Conservation (phyloP, 2,329 filamentous ascomycete genomes). For the Lasiodiplodia gonubiensis region DNA sequence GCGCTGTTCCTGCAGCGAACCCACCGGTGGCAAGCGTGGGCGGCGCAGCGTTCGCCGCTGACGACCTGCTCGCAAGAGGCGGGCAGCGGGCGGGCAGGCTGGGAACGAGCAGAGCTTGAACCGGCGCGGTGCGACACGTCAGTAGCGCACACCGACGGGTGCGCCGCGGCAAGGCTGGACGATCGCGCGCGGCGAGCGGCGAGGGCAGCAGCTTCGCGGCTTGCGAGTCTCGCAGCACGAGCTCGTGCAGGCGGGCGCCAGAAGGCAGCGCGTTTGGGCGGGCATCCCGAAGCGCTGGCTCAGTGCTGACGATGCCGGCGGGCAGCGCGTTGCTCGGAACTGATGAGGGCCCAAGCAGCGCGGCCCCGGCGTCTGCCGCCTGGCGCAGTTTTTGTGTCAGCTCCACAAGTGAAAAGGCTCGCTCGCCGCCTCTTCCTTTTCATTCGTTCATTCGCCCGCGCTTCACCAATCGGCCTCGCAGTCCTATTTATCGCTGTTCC, state of each 20-base stretch:
- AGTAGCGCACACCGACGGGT: conserved; percentile 9
- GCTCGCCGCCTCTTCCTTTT: conserved; percentile 22
- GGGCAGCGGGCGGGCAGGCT: background rate
- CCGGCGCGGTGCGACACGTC: conserved; percentile 15
- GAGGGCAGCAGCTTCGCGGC: background rate
- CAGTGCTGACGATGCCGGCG: background rate
- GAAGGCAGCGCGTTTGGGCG: background rate
- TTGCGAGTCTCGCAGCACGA: background rate
- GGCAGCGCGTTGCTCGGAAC: background rate
- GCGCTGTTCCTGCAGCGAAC: conserved; percentile 10
- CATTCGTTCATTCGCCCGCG: conserved; percentile 23
- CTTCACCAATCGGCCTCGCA: conserved; percentile 19
- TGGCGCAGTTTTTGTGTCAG: conserved; percentile 20
- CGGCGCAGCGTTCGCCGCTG: background rate
- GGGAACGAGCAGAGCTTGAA: conserved; percentile 15
- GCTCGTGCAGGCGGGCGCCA: background rate
- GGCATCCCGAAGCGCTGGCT: background rate
- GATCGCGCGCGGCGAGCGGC: background rate
- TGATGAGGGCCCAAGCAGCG: no score
- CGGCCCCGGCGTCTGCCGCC: conserved; percentile 10
- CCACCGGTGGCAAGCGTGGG: background rate
- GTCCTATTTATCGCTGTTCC: conserved; percentile 16
- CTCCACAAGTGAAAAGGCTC: conserved; percentile 19
- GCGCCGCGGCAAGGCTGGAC: background rate
- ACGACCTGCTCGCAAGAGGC: no score